Evolutionary conservation across 2,329 filamentous ascomycete genomes (phyloP).

Genomic region (Scedosporium apiospermum): DNA sequence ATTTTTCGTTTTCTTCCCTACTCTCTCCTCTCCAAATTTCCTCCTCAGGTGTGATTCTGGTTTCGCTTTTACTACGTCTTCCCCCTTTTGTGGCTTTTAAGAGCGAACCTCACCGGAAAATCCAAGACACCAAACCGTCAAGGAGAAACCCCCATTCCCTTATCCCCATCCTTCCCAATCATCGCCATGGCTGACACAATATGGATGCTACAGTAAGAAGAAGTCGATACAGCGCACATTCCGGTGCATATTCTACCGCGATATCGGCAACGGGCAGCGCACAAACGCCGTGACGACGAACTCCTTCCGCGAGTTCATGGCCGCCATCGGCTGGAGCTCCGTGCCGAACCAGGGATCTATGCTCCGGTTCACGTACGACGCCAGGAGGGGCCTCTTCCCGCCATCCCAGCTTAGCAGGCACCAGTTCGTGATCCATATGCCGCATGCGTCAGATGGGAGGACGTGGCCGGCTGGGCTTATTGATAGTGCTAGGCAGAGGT

Average conservation of each 20-base stretch:
- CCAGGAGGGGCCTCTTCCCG: not conserved
- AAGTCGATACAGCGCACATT: not conserved
- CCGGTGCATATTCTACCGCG: not conserved
- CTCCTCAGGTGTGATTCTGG: too few species aligned
- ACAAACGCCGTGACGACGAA: not conserved
- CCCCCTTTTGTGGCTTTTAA: too few species aligned
- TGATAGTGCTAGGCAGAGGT: too few species aligned
- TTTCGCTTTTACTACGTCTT: too few species aligned
- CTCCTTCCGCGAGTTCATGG: not conserved
- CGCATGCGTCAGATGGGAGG: not conserved
- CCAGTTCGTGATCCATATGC: not conserved
- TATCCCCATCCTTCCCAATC: not conserved
- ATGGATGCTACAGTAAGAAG: not conserved
- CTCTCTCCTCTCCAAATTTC: too few species aligned
- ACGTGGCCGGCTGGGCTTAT: too few species aligned
- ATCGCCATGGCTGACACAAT: not conserved
- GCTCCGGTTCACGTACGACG: not conserved
- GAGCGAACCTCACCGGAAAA: too few species aligned
- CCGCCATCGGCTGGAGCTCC: not conserved
- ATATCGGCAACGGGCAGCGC: not conserved
- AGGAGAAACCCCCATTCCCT: too few species aligned
- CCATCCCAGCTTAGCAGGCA: not conserved
- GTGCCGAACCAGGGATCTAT: not conserved
- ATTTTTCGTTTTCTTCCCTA: too few species aligned
- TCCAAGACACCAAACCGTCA: too few species aligned